Evolutionary conservation across 768 basidiomycete genomes (phyloP).

Genomic region (Amyloporia xantha): DNA sequence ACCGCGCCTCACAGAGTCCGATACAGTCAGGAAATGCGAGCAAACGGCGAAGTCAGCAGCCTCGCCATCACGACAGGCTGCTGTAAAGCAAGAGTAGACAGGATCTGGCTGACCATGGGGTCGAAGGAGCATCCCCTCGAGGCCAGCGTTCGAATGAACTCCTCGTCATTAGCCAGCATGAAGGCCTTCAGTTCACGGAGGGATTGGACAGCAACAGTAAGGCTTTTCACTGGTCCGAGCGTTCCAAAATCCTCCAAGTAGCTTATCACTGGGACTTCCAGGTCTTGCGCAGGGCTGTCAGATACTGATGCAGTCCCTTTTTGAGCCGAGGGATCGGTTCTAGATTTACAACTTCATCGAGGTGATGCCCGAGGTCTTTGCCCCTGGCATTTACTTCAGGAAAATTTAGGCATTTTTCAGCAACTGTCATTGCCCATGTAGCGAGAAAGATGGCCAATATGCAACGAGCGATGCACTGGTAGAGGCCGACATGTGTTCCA

Average conservation of each 20-base stretch:
- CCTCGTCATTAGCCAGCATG: conserved; percentile 42
- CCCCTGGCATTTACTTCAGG: conserved; percentile 63
- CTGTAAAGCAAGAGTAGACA: conserved; percentile 59
- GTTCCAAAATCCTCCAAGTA: conserved; percentile 68
- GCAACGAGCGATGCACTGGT: conserved; percentile 82
- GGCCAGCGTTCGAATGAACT: conserved; percentile 53
- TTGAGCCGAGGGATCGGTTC: conserved; percentile 61
- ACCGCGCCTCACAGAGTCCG: conserved; percentile 85
- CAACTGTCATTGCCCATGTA: conserved; percentile 44
- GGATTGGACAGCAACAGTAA: conserved; percentile 67
- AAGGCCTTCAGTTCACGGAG: conserved; percentile 70
- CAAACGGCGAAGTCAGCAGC: conserved; percentile 58
- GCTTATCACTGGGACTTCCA: conserved; percentile 48
- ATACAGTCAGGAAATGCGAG: conserved; percentile 88
- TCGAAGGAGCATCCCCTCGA: conserved; percentile 90
- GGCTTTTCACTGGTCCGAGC: conserved; percentile 73
- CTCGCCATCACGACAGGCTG: conserved; percentile 76
- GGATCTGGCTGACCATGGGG: conserved; percentile 58
- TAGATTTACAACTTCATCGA: conserved; percentile 79
- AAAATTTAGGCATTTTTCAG: conserved; percentile 56
- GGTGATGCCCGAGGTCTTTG: conserved; percentile 41
- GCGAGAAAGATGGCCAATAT: conserved; percentile 63
- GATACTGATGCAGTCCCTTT: conserved; percentile 32
- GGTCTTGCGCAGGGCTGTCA: conserved; percentile 38
- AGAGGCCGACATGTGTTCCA: conserved; percentile 76